These are phyloP conservation scores for Pezizomycotina sp. DNA, from an alignment of 2,329 filamentous ascomycete species.

Conservation along the genomic window DNA sequence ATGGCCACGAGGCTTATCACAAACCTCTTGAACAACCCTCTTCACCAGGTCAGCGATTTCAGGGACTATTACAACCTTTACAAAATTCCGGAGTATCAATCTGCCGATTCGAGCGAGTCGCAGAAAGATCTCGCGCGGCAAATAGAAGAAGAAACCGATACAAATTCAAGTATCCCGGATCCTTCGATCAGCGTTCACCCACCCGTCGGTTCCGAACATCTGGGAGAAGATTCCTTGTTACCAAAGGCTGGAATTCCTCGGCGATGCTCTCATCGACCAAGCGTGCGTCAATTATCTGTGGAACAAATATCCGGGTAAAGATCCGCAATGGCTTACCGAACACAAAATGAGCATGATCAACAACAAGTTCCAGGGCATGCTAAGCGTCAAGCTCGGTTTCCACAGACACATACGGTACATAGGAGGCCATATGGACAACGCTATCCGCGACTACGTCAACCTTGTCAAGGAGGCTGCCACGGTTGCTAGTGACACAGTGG, in stretches of 20 bases:
- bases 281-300: slow-evolving; percentile 71
- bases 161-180: slow-evolving; percentile 57
- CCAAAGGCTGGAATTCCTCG: slow-evolving; percentile 74
- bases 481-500: slow-evolving; percentile 36
- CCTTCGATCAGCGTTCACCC: slow-evolving; percentile 69
- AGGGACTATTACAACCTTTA: slow-evolving; percentile 58
- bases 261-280: slow-evolving; percentile 71
- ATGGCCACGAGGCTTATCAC: slow-evolving; percentile 43
- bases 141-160: slow-evolving; percentile 44
- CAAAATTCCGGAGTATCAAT: slow-evolving; percentile 54
- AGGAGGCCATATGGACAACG: slow-evolving; percentile 35
- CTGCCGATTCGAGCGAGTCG: slow-evolving; percentile 41
- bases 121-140: slow-evolving; percentile 52
- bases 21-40: slow-evolving; percentile 34
- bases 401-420: slow-evolving; percentile 50
- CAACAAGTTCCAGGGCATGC: slow-evolving; percentile 76
- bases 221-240: slow-evolving; percentile 74
- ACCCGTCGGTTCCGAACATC: slow-evolving; percentile 60
- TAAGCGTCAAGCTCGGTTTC: slow-evolving; percentile 63
- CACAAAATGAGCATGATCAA: slow-evolving; percentile 99
- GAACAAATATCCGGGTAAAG: slow-evolving; percentile 54
- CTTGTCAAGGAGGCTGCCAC: slow-evolving; percentile 41
- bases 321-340: slow-evolving; percentile 93
- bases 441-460: slow-evolving; percentile 39
- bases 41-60: slow-evolving; percentile 44